Evolutionary conservation across 345 rosid species (phyloP), one percentile per base, ranked within the genome.

Genomic region (Combretum micranthum): DNA sequence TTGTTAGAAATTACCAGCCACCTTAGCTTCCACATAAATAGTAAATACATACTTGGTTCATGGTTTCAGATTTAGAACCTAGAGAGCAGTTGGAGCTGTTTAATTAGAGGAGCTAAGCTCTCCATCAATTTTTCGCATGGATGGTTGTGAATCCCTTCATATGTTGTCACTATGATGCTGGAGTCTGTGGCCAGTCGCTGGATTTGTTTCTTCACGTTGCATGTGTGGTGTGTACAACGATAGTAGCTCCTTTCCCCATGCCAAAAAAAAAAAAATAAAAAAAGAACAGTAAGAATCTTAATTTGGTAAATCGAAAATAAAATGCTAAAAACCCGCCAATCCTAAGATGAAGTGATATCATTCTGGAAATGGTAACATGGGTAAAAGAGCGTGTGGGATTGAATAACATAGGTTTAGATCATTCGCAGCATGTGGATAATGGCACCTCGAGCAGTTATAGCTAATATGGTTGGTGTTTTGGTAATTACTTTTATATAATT

Each of bases 181-280:
- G 86, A 76, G 70, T 86, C 94, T 55, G 83, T 82, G 0, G 94
- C 79, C 21, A 87, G 75, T 75, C 97, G 80, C 26, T 87, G 97
- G 42, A 90, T 88, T 67, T 90, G 96, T 71, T 90, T 90, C 88
- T 90, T 90, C 70, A 90, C 96, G 69, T 70, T 87, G 87, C 96
- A 90, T 70, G 97, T 85, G 69, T 87, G 96, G 67, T 90, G 85
- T 9, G 97, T 90, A 71, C 96, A 90, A 44, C 97, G 84, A 47
- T 87, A 87, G 71, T 90, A 90, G 73, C 91, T 90, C 88, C 96
- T 88, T 53, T 15, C 17, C 18, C 18, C 43, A 16, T 16, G 20
- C 21, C 37, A 0, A 45, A 47, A 9, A 18, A n/a, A n/a, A n/a
- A n/a, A n/a, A n/a, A n/a, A n/a, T n/a, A n/a, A 56, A 56, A 56